Base-by-base conservation (phyloP, 148 eudicot genomes). In the Beta vulgaris region DNA sequence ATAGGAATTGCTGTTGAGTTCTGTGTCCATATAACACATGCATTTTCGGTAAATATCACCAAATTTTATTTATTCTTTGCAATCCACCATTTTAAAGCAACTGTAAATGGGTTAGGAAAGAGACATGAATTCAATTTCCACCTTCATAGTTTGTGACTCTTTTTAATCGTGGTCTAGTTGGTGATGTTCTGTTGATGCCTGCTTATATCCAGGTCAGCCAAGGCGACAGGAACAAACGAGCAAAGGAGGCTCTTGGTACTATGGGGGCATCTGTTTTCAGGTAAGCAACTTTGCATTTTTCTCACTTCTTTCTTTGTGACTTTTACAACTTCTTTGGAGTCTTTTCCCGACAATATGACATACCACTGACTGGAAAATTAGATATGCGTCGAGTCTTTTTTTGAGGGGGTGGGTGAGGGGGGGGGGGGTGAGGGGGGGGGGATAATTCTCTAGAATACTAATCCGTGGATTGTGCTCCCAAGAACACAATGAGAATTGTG, bases 1-100 rank as follows among this genome's bases (percentile, higher is more conserved):
- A 93, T 94, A 71, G 98, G 98, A 32, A 94, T 94, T 68, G 93
- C 95, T 49, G 98, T 94, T 69, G 98, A 94, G 84, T 94, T 94
- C 83, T 94, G 98, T 65, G 97, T 94, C 69, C 98, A 94, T 77
- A 85, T 94, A 64, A 91, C 97, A 68, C 97, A 94, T 85, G 95
- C 97, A 72, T 94, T 94, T 88, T 85, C 93, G 93, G 98, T 94
- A 68, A 80, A 82, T 84, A 11, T n/a, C 77, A 6, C 57, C 72
- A 0, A 68, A 9, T 36, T 8, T 39, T 35, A 16, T 43, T 15
- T 73, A 21, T 6, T 3, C 42, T 35, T 15, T 57, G 31, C n/a
- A n/a, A 1, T 42, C 42, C 26, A 25, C 16, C 44, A 13, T 63
- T 63, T 15, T 8, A 21, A 37, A 23, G 3, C 69, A 39, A 39